phyloP scores from a whole-genome alignment of 1,284 basidiomycete genomes.

The Entoloma clypeatum region DNA sequence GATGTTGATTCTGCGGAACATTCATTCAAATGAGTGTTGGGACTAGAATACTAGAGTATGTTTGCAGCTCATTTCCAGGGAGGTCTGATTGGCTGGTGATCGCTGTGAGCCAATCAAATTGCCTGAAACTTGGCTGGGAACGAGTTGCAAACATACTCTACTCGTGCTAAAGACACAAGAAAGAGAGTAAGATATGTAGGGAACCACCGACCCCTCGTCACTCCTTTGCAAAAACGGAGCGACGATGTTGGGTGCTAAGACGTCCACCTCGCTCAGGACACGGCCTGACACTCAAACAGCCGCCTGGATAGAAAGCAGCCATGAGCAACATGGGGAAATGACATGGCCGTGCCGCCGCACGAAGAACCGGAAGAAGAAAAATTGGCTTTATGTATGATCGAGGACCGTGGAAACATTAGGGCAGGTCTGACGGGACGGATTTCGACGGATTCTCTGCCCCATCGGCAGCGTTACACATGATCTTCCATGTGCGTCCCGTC shows the following conservation, averaged over 20 bases:
- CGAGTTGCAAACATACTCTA: too few relatives aligned
- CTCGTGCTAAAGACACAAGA: background rate
- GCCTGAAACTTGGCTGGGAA: too few relatives aligned
- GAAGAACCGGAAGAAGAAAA: conserved; percentile 29
- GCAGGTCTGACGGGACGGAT: too few relatives aligned
- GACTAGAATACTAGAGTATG: too few relatives aligned
- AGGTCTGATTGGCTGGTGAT: too few relatives aligned
- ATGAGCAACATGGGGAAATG: conserved; percentile 85
- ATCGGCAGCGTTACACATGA: too few relatives aligned
- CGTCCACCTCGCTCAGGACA: conserved; percentile 68
- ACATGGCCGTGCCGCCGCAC: conserved; percentile 78
- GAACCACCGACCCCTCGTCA: conserved; percentile 78
- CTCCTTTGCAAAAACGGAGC: conserved; percentile 39
- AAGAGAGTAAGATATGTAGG: conserved; percentile 46
- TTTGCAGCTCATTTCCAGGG: too few relatives aligned
- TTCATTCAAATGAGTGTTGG: too few relatives aligned
- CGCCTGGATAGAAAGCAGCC: conserved; percentile 54
- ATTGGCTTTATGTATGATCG: conserved; percentile 25
- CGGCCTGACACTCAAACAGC: conserved; percentile 85
- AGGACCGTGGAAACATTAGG: conserved; percentile 36
- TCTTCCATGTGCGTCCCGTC: too few relatives aligned
- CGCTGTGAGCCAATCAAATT: too few relatives aligned
- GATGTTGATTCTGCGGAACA: too few relatives aligned
- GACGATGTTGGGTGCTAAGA: conserved; percentile 71
- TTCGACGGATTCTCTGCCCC: too few relatives aligned